Conservation (phyloP, 1,284 basidiomycete genomes). For the Austropuccinia psidii region DNA sequence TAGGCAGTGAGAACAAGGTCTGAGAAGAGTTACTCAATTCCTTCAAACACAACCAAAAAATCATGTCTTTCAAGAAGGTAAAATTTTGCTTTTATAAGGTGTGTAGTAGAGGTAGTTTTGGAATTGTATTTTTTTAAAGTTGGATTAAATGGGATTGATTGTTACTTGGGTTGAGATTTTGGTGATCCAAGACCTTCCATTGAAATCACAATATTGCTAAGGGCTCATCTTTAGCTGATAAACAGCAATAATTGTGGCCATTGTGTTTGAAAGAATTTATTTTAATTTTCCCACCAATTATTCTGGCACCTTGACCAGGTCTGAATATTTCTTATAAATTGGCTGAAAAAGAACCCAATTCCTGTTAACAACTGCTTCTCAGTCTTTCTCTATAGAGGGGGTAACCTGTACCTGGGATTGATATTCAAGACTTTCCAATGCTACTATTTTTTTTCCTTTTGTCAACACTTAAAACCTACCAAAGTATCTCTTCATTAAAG, state of each 20-base stretch:
- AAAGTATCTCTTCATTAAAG: conserved; percentile 58
- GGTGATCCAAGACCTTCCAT: conserved; percentile 45
- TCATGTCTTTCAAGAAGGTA: conserved; percentile 57
- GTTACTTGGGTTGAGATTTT: conserved; percentile 56
- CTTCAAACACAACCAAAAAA: conserved; percentile 70
- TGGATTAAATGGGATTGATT: conserved; percentile 77
- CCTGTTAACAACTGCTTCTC: too few species aligned
- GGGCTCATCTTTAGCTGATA: conserved; percentile 54
- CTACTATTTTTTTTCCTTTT: background rate
- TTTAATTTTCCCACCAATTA: conserved; percentile 41
- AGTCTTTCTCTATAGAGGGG: too few species aligned
- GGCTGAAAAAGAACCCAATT: too few species aligned
- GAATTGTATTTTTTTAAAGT: conserved; percentile 48
- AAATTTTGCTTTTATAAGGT: too few species aligned
- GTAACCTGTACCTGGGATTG: conserved; percentile 62
- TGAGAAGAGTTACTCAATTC: conserved; percentile 67
- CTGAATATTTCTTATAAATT: too few species aligned
- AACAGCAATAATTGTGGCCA: conserved; percentile 43
- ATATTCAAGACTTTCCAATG: conserved; percentile 31
- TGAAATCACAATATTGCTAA: conserved; percentile 71
- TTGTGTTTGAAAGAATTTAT: conserved; percentile 44
- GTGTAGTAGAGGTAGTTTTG: too few species aligned
- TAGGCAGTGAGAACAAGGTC: conserved; percentile 57
- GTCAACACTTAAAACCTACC: background rate
- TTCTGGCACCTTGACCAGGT: conserved; percentile 43